Percentiles rank a stretch among this genome's conserved stretches.
Conservation (phyloP, 1,284 basidiomycete genomes). For the Tilletia caries region DNA sequence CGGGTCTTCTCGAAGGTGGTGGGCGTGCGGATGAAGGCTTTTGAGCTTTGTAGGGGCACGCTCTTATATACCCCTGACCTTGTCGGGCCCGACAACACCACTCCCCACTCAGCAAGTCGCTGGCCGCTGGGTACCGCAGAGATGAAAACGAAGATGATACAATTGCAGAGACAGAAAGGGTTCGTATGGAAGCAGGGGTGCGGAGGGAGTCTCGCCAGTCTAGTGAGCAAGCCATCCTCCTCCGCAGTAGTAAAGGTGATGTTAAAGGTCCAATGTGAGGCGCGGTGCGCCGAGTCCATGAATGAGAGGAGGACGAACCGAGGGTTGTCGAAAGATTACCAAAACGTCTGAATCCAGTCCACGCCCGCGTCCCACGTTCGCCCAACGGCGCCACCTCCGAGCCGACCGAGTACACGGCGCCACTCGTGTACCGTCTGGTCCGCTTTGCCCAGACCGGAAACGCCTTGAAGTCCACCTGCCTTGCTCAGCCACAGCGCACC, state of each 20-base stretch:
- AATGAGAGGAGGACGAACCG: too few relatives aligned
- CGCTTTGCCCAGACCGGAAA: constrained; percentile 34
- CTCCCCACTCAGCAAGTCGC: too few relatives aligned
- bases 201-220: too few relatives aligned
- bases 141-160: too few relatives aligned
- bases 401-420: constrained; percentile 32
- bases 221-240: too few relatives aligned
- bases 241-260: too few relatives aligned
- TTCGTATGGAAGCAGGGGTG: too few relatives aligned
- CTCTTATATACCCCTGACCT: neutral
- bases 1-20: neutral
- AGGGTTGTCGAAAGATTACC: neutral
- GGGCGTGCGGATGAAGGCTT: neutral
- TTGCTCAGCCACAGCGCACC: constrained; percentile 29
- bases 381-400: constrained; percentile 40
- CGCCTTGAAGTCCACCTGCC: constrained; percentile 37
- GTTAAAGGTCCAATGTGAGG: too few relatives aligned
- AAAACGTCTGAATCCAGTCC: constrained; percentile 26
- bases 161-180: too few relatives aligned
- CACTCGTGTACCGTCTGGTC: constrained; percentile 39
- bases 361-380: constrained; percentile 36
- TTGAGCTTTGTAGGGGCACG: neutral
- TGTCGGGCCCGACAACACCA: too few relatives aligned
- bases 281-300: too few relatives aligned
- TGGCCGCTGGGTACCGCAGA: too few relatives aligned